phyloP scores from a whole-genome alignment of 768 basidiomycete species.

The Hemileccinum rubropunctum region DNA sequence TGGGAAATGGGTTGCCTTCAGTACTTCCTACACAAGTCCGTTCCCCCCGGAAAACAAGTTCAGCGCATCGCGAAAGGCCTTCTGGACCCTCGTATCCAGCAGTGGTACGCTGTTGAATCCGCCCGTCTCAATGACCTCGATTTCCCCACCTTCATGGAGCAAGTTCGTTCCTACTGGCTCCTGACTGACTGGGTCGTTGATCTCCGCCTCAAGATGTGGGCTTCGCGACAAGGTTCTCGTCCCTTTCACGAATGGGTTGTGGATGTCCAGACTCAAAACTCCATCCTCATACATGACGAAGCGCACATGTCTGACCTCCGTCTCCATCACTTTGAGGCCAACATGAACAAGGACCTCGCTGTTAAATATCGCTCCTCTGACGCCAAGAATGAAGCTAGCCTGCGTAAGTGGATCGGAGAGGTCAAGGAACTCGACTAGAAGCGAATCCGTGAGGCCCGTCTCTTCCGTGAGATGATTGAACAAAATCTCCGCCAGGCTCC shows the following conservation, averaged over 20 bases:
- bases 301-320: not conserved
- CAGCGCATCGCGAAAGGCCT: not conserved
- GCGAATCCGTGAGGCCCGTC: not conserved
- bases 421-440: not conserved
- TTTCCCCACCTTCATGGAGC: not conserved
- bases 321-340: not conserved
- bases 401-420: not conserved
- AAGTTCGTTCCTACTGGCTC: not conserved
- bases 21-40: not conserved
- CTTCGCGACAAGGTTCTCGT: not conserved
- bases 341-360: not conserved
- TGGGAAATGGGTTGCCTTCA: not conserved
- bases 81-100: not conserved
- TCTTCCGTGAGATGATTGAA: not conserved
- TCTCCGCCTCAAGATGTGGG: not conserved
- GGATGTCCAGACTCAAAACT: not conserved
- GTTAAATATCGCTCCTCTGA: not conserved
- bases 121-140: not conserved
- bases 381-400: not conserved
- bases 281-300: not conserved
- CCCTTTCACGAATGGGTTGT: not conserved
- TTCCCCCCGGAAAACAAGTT: not conserved
- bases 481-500: no score
- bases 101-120: not conserved
- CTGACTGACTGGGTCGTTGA: not conserved